Conservation (phyloP, 331 rosid genomes). For the Ulmus americana region DNA sequence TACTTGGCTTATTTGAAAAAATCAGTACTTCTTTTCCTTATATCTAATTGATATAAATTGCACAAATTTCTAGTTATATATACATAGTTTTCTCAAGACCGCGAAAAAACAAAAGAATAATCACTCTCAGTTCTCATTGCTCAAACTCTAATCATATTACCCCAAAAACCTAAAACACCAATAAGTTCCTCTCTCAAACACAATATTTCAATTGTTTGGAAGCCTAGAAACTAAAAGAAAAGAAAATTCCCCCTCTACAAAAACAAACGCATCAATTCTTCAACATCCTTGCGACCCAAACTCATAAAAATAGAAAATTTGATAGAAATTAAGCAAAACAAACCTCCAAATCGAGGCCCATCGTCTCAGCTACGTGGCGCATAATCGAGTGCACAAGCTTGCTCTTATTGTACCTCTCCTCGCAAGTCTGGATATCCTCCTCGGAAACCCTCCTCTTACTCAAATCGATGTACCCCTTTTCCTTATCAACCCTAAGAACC, state of each 20-base stretch:
- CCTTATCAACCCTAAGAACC: slow-evolving; percentile 94
- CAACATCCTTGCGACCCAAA: not conserved
- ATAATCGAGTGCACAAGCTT: slow-evolving; percentile 93
- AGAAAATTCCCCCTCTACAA: not conserved
- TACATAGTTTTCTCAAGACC: not conserved
- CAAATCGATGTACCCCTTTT: slow-evolving; percentile 92
- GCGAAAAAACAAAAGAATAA: not conserved
- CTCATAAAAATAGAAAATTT: not conserved
- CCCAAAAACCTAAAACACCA: not conserved
- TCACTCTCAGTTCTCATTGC: not conserved
- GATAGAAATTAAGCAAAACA: not conserved
- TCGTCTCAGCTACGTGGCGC: slow-evolving; percentile 94
- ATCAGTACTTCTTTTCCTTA: not conserved
- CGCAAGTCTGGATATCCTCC: slow-evolving; percentile 80
- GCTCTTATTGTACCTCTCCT: slow-evolving; percentile 95
- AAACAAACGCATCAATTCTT: not conserved
- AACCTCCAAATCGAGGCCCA: slow-evolving; percentile 76
- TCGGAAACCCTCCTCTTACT: slow-evolving; percentile 92
- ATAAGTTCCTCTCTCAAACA: not conserved
- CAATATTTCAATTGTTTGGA: not conserved
- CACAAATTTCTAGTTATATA: not conserved
- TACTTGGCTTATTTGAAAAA: not conserved
- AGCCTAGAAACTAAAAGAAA: not conserved
- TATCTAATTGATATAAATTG: not conserved
- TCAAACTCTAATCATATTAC: not conserved